Percentiles rank a stretch among this genome's conserved stretches.
Conservation (phyloP, 495 filamentous ascomycete species). For the Chaetomidium leptoderma region DNA sequence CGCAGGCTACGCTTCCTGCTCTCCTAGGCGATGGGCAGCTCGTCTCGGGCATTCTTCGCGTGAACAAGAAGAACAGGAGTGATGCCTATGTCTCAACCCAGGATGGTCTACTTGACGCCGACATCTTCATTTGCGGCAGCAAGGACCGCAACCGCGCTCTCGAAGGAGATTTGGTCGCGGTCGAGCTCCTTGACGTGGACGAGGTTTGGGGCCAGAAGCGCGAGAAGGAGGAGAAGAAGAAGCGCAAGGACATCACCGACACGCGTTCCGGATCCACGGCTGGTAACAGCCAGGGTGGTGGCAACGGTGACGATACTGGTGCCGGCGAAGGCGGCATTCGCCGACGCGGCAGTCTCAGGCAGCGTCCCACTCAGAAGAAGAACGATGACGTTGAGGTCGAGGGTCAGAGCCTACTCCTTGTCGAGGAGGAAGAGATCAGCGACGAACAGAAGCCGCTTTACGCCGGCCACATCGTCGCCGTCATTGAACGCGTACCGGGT, state of each 20-base stretch:
- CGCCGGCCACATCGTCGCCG: slow-evolving; percentile 93
- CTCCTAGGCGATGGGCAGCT: slow-evolving; percentile 88
- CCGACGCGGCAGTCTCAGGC: slow-evolving; percentile 86
- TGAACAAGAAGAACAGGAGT: slow-evolving; percentile 99
- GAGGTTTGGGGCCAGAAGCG: slow-evolving; percentile 98
- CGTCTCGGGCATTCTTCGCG: slow-evolving; percentile 91
- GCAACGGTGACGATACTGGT: slow-evolving; percentile 61
- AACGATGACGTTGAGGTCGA: slow-evolving; percentile 99
- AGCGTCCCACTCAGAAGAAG: slow-evolving; percentile 98
- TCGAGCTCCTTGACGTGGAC: slow-evolving; percentile 95
- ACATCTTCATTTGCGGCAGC: slow-evolving; percentile 99
- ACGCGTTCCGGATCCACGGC: slow-evolving; percentile 70
- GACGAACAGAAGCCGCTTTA: slow-evolving; percentile 97
- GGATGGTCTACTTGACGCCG: slow-evolving; percentile 82
- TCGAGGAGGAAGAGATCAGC: slow-evolving; percentile 98
- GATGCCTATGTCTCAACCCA: slow-evolving; percentile 95
- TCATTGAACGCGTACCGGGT: slow-evolving; percentile 92
- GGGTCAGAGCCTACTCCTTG: slow-evolving; percentile 90
- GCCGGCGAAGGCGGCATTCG: slow-evolving; percentile 77
- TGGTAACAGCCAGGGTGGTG: slow-evolving; percentile 63
- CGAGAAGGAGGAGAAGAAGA: slow-evolving; percentile 99
- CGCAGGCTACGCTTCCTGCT: slow-evolving; percentile 89
- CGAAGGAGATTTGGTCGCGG: slow-evolving; percentile 90
- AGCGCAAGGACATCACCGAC: slow-evolving; percentile 96
- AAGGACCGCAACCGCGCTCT: slow-evolving; percentile 96